These are phyloP conservation scores for Geotrichum histeridarum DNA, from an alignment of 1,139 yeast genomes.

Conservation along the genomic window DNA sequence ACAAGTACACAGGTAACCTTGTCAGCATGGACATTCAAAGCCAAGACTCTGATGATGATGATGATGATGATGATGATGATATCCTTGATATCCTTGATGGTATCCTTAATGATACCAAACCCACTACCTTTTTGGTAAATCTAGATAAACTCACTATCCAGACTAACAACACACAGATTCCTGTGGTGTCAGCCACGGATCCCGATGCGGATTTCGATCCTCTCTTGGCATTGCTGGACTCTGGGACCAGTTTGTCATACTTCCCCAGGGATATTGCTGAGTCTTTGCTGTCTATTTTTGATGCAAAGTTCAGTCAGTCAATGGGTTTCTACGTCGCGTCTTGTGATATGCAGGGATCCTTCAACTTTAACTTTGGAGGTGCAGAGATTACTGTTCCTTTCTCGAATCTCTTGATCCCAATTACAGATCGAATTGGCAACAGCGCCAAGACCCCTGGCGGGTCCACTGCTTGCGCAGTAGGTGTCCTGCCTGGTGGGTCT, in stretches of 20 bases:
- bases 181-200: background rate
- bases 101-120: too few relatives aligned
- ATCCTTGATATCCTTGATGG: too few relatives aligned
- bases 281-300: constrained; percentile 1
- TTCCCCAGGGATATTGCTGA: constrained; percentile 12
- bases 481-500: constrained; percentile 17
- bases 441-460: background rate
- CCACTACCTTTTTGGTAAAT: constrained; percentile 5
- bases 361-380: constrained; percentile 43
- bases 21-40: constrained; percentile 19
- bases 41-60: too few relatives aligned
- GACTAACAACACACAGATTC: background rate
- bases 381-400: constrained; percentile 39
- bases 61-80: too few relatives aligned
- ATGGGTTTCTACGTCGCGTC: constrained; percentile 1
- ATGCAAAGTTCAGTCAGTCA: constrained; percentile 3
- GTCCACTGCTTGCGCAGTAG: constrained; percentile 19
- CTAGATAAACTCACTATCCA: background rate
- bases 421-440: background rate
- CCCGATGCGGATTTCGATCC: constrained; percentile 3
- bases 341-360: constrained; percentile 6
- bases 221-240: constrained; percentile 13
- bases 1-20: constrained; percentile 45
- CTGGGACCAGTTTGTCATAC: constrained; percentile 16
- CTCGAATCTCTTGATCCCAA: constrained; percentile 12